These are phyloP conservation scores for Fusarium abutilonis DNA, from an alignment of 2,329 filamentous ascomycete genomes.

Conservation along the genomic window DNA sequence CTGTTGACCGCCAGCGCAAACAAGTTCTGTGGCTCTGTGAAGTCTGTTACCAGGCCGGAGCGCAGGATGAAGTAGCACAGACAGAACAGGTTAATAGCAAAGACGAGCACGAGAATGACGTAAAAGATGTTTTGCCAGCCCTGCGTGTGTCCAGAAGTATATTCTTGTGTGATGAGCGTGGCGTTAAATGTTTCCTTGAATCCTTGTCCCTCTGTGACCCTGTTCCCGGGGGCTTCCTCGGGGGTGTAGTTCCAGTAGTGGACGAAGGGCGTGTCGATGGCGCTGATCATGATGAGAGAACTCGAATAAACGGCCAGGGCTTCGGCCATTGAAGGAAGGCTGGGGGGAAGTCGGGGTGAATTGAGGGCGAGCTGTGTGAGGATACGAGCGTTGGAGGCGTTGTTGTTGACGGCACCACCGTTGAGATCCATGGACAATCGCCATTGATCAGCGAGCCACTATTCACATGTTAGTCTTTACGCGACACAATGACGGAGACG, in stretches of 20 bases:
- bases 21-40: constrained; percentile 79
- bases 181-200: constrained; percentile 69
- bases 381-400: constrained; percentile 68
- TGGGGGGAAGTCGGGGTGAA: constrained; percentile 55
- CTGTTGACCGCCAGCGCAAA: constrained; percentile 76
- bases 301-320: constrained; percentile 75
- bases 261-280: constrained; percentile 68
- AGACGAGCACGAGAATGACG: constrained; percentile 70
- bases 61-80: constrained; percentile 67
- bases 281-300: constrained; percentile 70
- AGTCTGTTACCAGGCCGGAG: constrained; percentile 76
- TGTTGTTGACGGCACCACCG: constrained; percentile 62
- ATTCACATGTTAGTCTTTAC: constrained; percentile 5
- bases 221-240: constrained; percentile 30
- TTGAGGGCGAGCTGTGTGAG: constrained; percentile 62
- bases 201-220: constrained; percentile 55
- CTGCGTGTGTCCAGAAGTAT: constrained; percentile 71
- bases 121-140: constrained; percentile 74
- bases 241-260: constrained; percentile 62
- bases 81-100: constrained; percentile 73
- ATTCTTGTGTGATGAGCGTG: constrained; percentile 71
- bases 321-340: constrained; percentile 75
- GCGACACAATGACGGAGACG: accelerated
- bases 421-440: constrained; percentile 64
- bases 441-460: constrained; percentile 65